Percentiles rank a stretch among this genome's conserved stretches.
phyloP scores from a whole-genome alignment of 139 green algal species.

The Chlorella sorokiniana region DNA sequence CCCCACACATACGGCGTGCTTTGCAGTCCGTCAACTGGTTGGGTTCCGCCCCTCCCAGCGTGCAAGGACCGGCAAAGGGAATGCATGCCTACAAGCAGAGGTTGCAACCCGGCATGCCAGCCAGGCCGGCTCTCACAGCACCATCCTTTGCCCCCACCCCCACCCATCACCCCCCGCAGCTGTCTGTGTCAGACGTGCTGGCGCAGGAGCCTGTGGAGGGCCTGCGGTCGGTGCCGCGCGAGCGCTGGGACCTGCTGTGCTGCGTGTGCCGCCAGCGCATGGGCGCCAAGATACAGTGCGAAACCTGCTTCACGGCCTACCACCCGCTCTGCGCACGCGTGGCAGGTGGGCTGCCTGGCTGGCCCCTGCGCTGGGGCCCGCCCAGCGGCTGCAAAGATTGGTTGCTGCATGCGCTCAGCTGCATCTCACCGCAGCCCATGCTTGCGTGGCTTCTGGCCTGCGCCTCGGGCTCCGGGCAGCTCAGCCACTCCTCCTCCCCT shows the following conservation, averaged over 20 bases:
- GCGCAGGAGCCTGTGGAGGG: constrained; percentile 75
- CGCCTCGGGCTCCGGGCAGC: not conserved
- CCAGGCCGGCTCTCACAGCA: not conserved
- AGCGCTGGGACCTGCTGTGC: constrained; percentile 91
- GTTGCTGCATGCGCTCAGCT: not conserved
- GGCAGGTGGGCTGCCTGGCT: constrained; percentile 28
- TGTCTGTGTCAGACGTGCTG: constrained; percentile 6
- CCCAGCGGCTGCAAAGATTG: no score
- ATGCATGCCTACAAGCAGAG: no score
- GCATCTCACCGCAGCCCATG: not conserved
- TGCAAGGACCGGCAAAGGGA: no score
- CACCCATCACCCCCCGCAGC: not conserved
- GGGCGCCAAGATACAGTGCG: constrained; percentile 95
- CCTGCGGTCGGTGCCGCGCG: constrained; percentile 79
- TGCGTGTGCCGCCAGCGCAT: constrained; percentile 83
- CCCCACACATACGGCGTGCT: no score
- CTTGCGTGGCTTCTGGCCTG: not conserved
- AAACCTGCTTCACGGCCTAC: constrained; percentile 84
- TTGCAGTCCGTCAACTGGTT: no score
- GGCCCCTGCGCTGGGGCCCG: not conserved
- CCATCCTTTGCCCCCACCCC: not conserved
- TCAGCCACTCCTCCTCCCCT: not conserved
- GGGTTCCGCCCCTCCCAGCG: no score
- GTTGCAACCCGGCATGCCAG: no score
- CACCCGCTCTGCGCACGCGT: constrained; percentile 89